Conservation (phyloP, 2,329 filamentous ascomycete genomes). For the Neonectria punicea region DNA sequence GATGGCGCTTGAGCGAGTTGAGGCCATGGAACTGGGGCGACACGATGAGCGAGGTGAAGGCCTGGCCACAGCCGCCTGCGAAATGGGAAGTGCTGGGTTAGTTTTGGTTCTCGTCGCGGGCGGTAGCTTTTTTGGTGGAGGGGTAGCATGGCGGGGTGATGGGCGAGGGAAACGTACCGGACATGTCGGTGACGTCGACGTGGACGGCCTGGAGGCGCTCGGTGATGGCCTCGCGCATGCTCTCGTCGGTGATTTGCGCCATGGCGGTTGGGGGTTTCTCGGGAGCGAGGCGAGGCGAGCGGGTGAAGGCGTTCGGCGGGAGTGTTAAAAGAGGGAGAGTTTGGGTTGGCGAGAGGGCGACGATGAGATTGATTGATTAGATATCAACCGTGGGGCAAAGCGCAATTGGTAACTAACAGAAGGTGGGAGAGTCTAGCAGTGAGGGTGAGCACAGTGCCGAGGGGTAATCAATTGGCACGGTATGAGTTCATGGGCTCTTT, state of each 20-base stretch:
- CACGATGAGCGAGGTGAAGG: constrained; percentile 68
- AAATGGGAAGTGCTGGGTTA: constrained; percentile 11
- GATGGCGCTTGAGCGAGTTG: constrained; percentile 83
- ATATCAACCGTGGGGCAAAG: constrained; percentile 42
- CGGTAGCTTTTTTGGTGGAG: not conserved
- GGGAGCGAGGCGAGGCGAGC: not conserved
- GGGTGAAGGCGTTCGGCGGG: constrained; percentile 1
- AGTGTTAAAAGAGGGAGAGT: constrained; percentile 15
- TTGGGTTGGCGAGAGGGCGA: not conserved
- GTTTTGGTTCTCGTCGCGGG: constrained; percentile 6
- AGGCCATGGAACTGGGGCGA: constrained; percentile 76
- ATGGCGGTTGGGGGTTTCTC: constrained; percentile 47
- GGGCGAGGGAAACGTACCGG: constrained; percentile 67
- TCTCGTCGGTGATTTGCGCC: constrained; percentile 77
- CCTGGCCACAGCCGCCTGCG: constrained; percentile 69
- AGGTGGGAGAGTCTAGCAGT: not conserved
- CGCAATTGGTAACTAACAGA: constrained; percentile 15
- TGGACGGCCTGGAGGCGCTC: constrained; percentile 78
- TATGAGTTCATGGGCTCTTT: constrained; percentile 48
- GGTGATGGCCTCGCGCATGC: constrained; percentile 74
- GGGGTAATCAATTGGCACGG: constrained; percentile 30
- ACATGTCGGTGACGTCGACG: constrained; percentile 92
- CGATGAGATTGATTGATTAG: constrained; percentile 56
- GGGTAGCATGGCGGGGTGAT: constrained; percentile 19
- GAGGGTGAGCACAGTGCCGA: constrained; percentile 29